Evolutionary conservation across 2,329 filamentous ascomycete species (phyloP).

Genomic region (Fusarium paranaense): DNA sequence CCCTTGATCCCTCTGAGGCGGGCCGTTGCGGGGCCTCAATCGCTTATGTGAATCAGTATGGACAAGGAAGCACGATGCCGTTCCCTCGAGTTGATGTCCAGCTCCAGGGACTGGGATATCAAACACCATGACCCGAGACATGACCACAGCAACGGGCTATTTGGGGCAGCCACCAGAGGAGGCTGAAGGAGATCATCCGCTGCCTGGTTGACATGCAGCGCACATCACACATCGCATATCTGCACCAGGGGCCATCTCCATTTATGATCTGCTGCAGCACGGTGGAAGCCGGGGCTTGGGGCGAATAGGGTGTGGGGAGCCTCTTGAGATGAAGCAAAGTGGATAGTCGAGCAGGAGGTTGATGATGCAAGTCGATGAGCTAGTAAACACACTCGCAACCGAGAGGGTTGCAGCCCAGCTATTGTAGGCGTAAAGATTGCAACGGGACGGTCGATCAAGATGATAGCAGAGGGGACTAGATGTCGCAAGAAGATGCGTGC

Average conservation of each 20-base stretch:
- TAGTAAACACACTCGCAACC: not conserved
- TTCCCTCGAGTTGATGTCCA: not conserved
- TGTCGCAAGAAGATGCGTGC: not conserved
- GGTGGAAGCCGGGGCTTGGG: constrained; percentile 6
- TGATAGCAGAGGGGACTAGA: constrained; percentile 3
- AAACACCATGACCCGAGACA: not conserved
- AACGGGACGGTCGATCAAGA: not conserved
- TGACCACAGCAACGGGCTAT: constrained; percentile 21
- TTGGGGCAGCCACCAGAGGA: constrained; percentile 3
- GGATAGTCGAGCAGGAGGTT: constrained; percentile 27
- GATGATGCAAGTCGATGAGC: constrained; percentile 19
- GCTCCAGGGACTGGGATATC: not conserved
- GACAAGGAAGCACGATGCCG: constrained; percentile 8
- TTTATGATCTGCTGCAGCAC: constrained; percentile 35
- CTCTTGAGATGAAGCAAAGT: constrained; percentile 12
- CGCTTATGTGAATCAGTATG: constrained; percentile 11
- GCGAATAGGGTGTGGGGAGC: constrained; percentile 25
- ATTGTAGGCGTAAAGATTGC: constrained; percentile 20
- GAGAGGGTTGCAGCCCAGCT: constrained; percentile 18
- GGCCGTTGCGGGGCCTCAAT: constrained; percentile 22
- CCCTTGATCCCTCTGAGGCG: constrained; percentile 11
- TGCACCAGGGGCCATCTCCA: constrained; percentile 34
- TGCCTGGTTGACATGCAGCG: constrained; percentile 31
- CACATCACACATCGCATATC: constrained; percentile 11
- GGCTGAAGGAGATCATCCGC: constrained; percentile 24